Percentiles rank a stretch among this genome's conserved stretches.
Evolutionary conservation across 768 basidiomycete genomes (phyloP).

Genomic region (Auriscalpium vulgare): DNA sequence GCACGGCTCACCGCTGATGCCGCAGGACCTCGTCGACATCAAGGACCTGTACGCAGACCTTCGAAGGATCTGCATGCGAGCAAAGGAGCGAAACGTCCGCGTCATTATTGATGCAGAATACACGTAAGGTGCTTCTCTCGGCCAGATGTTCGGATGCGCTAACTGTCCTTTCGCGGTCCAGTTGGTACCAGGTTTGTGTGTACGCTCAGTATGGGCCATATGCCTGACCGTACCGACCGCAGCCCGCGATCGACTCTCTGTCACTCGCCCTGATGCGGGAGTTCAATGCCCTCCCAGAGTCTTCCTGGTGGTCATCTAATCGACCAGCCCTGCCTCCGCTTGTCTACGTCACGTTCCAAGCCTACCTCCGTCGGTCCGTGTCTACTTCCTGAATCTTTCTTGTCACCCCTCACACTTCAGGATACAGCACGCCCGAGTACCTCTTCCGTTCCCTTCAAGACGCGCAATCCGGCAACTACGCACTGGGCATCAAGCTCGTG

Average conservation of each 20-base stretch:
- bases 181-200: slow-evolving; percentile 33
- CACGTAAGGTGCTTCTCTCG: slow-evolving; percentile 31
- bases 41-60: slow-evolving; percentile 56
- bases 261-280: slow-evolving; percentile 65
- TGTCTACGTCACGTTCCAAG: slow-evolving; percentile 83
- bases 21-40: slow-evolving; percentile 53
- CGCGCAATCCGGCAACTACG: slow-evolving; percentile 57
- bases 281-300: slow-evolving; percentile 48
- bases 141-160: not conserved
- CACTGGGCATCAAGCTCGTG: slow-evolving; percentile 87
- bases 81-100: slow-evolving; percentile 52
- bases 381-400: not conserved
- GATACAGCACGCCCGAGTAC: slow-evolving; percentile 55
- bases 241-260: slow-evolving; percentile 81
- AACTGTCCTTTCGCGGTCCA: not conserved
- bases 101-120: slow-evolving; percentile 85
- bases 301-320: slow-evolving; percentile 1
- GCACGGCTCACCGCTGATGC: slow-evolving; percentile 29
- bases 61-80: slow-evolving; percentile 53
- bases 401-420: not conserved
- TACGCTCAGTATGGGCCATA: not conserved
- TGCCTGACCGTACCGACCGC: not conserved
- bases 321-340: slow-evolving; percentile 34
- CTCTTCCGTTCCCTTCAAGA: slow-evolving; percentile 57
- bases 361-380: slow-evolving; percentile 68